Evolutionary conservation across 2,329 filamentous ascomycete species (phyloP), one percentile per base, ranked within the genome.

Genomic region (Fusarium sp.): DNA sequence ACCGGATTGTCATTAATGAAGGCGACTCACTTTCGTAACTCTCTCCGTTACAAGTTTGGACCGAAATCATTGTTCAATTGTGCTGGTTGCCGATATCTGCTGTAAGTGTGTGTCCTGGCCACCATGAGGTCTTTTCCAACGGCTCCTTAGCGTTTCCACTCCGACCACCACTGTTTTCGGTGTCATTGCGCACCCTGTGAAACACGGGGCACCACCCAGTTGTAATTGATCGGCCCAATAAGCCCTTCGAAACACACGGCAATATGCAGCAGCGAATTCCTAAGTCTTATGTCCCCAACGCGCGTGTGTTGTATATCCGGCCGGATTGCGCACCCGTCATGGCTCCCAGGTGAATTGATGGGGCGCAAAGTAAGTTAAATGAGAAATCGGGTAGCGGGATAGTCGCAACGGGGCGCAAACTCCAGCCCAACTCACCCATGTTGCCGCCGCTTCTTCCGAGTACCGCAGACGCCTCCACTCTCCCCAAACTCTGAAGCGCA

Each of bases 231-330:
- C 58, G 54, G 30, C 45, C 60, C 65, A 61, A 70, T 37, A 32
- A 60, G 68, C 37, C 46, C 41, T 60, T 71, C 62, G 69, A 71
- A 73, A 70, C 69, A 71, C 62, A 57, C 71, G 69, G 69, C 61
- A 73, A 52, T 53, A 33, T 65, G 61, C 64, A 67, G 57, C 46
- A 25, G 66, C 56, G 54, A 64, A 47, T 58, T 57, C 53, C 58
- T 56, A 58, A 45, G 47, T 45, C 46, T 57, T 58, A 61, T 67
- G 25, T 48, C 53, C 50, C 52, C 32, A 52, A 59, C 52, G 49
- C 60, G 57, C 62, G 48, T 61, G 46, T 57, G 63, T 65, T 57
- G 58, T 32, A 43, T 37, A 51, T 50, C 61, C 55, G 45, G 20
- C 54, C 57, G 55, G 59, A 62, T 62, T 48, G 54, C 54, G 53